Percentiles rank a stretch among this genome's conserved stretches.
Conservation (phyloP, 495 filamentous ascomycete genomes). For the Haplographium delicatum region DNA sequence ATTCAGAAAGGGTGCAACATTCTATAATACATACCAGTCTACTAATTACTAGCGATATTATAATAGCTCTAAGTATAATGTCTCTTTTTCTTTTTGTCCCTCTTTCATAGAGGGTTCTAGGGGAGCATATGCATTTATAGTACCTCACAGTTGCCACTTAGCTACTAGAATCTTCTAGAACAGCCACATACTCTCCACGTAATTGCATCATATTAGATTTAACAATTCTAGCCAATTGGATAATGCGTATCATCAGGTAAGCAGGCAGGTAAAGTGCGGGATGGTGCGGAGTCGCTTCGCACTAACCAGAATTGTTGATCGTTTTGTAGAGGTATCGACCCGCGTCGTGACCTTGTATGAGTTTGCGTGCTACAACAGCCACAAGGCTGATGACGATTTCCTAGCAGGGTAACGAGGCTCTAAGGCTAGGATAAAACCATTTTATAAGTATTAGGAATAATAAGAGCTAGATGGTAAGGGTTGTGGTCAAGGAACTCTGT, state of each 20-base stretch:
- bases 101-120: constrained; percentile 5
- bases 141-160: constrained; percentile 1
- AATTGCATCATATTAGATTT: neutral
- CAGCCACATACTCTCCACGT: neutral
- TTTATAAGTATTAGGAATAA: constrained; percentile 6
- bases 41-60: neutral
- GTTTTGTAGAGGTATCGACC: neutral
- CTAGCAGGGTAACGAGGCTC: neutral
- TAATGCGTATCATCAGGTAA: neutral
- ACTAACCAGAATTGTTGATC: too few relatives aligned
- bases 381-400: constrained; percentile 3
- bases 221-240: neutral
- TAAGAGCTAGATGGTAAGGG: neutral
- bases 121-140: constrained; percentile 2
- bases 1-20: constrained; percentile 13
- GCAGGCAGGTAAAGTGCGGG: too few relatives aligned
- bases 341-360: neutral
- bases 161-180: constrained; percentile 8
- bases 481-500: neutral
- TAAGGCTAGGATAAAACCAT: neutral
- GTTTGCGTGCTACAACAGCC: neutral
- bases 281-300: neutral
- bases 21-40: constrained; percentile 5
- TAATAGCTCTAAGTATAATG: constrained; percentile 1
- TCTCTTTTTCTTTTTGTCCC: constrained; percentile 7